phyloP scores from a whole-genome alignment of 1,139 yeast genomes.

The Saccharomyces hybrid region DNA sequence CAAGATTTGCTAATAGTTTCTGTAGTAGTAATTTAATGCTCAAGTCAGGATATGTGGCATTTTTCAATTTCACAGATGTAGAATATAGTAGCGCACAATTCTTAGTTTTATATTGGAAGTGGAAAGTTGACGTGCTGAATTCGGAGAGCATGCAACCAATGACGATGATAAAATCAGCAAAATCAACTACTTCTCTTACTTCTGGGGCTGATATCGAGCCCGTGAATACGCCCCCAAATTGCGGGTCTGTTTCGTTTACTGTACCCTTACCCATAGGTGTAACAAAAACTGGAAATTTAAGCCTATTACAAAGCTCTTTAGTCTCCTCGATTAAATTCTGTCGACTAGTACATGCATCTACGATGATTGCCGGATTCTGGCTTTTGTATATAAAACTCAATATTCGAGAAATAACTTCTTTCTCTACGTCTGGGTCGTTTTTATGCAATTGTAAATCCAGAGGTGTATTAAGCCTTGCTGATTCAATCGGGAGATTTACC shows the following conservation, averaged over 20 bases:
- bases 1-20: slow-evolving; percentile 37
- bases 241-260: slow-evolving; percentile 59
- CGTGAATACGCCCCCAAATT: slow-evolving; percentile 79
- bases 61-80: slow-evolving; percentile 63
- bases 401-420: slow-evolving; percentile 57
- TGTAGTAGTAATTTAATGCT: slow-evolving; percentile 60
- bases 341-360: slow-evolving; percentile 80
- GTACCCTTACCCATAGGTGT: slow-evolving; percentile 90
- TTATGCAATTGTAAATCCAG: slow-evolving; percentile 49
- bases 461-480: slow-evolving; percentile 47
- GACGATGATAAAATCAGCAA: slow-evolving; percentile 65
- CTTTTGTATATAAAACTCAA: slow-evolving; percentile 46
- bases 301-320: slow-evolving; percentile 47
- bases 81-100: slow-evolving; percentile 77
- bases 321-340: slow-evolving; percentile 58
- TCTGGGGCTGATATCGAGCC: slow-evolving; percentile 74
- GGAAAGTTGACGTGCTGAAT: slow-evolving; percentile 81
- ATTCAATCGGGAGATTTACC: slow-evolving; percentile 52
- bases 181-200: slow-evolving; percentile 68
- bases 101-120: slow-evolving; percentile 66
- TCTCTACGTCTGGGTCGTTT: slow-evolving; percentile 59
- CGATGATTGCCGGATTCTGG: slow-evolving; percentile 61
- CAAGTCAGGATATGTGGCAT: slow-evolving; percentile 65
- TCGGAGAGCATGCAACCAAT: slow-evolving; percentile 77
- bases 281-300: slow-evolving; percentile 77